A percentile compares a stretch with the other conserved stretches of the same genome.
These are phyloP conservation scores for Xerocomus spinulosus DNA, from an alignment of 768 basidiomycete genomes.

Conservation along the genomic window DNA sequence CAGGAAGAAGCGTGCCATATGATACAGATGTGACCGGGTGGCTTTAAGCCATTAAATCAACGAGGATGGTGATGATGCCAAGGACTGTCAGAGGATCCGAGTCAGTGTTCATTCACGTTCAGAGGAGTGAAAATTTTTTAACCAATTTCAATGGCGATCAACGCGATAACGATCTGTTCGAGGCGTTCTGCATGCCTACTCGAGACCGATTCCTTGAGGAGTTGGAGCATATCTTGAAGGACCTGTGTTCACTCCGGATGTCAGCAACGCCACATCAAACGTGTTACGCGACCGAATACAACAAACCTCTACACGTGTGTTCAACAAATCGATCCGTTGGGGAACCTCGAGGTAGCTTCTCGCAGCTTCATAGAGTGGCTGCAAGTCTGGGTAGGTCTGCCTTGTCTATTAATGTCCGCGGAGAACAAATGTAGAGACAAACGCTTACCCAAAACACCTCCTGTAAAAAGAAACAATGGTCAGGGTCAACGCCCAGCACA, in stretches of 20 bases:
- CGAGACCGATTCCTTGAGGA: conserved; percentile 92
- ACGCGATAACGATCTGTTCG: conserved; percentile 87
- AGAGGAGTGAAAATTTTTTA: conserved; percentile 15
- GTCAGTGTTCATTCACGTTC: neutral
- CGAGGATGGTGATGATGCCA: conserved; percentile 86
- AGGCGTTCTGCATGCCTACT: conserved; percentile 86
- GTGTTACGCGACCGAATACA: conserved; percentile 3
- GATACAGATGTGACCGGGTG: conserved; percentile 7
- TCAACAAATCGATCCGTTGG: conserved; percentile 87
- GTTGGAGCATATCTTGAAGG: conserved; percentile 92
- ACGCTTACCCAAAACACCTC: conserved; percentile 88
- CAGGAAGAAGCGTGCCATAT: conserved; percentile 3
- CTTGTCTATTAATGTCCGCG: conserved; percentile 16
- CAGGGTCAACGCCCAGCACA: neutral
- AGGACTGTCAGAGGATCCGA: conserved; percentile 47
- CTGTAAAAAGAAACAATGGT: conserved; percentile 34
- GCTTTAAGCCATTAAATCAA: conserved; percentile 66
- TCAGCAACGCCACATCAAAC: conserved; percentile 3
- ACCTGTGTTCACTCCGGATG: conserved; percentile 45
- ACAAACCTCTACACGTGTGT: conserved; percentile 85
- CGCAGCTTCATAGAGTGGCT: conserved; percentile 91
- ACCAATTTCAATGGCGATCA: conserved; percentile 90
- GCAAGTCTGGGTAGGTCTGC: conserved; percentile 90
- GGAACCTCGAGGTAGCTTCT: conserved; percentile 93
- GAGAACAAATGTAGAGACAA: conserved; percentile 4